Conservation (phyloP, 768 basidiomycete species). For the Obba rivulosa region DNA sequence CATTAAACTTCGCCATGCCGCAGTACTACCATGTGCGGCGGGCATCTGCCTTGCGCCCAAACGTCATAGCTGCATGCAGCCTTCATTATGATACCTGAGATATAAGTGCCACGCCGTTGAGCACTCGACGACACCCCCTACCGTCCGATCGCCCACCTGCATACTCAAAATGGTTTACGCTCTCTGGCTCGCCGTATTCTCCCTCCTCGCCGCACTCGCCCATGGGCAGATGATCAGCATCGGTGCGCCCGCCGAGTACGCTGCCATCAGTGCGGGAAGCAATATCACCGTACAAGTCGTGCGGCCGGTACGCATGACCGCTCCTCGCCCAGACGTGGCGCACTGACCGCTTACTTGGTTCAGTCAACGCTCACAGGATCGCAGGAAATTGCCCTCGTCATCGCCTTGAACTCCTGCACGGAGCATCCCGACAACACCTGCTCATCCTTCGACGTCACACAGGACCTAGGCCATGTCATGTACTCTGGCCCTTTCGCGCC, state of each 20-base stretch:
- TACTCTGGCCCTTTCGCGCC: conserved; percentile 26
- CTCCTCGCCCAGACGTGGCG: too few species aligned
- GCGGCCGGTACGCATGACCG: conserved; percentile 22
- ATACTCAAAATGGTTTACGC: too few species aligned
- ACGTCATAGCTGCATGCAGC: too few species aligned
- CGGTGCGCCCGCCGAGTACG: conserved; percentile 20
- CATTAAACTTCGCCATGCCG: too few species aligned
- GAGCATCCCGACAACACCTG: conserved; percentile 9
- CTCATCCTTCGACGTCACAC: conserved; percentile 13
- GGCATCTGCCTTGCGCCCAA: too few species aligned
- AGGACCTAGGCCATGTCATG: conserved; percentile 24
- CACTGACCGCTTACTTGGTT: too few species aligned
- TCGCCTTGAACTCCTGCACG: conserved; percentile 24
- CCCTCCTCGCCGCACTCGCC: conserved; percentile 15
- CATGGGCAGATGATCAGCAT: conserved; percentile 29
- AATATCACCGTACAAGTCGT: conserved; percentile 30
- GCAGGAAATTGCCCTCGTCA: conserved; percentile 29
- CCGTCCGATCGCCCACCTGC: too few species aligned
- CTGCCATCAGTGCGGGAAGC: conserved; percentile 19
- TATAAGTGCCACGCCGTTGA: too few species aligned
- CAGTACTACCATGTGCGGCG: too few species aligned
- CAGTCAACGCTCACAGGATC: conserved; percentile 27
- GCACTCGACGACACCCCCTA: too few species aligned
- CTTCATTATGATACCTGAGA: too few species aligned
- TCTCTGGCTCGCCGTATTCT: conserved; percentile 11